Base-by-base conservation (phyloP, 2,329 filamentous ascomycete species). In the Penicillium griseofulvum region DNA sequence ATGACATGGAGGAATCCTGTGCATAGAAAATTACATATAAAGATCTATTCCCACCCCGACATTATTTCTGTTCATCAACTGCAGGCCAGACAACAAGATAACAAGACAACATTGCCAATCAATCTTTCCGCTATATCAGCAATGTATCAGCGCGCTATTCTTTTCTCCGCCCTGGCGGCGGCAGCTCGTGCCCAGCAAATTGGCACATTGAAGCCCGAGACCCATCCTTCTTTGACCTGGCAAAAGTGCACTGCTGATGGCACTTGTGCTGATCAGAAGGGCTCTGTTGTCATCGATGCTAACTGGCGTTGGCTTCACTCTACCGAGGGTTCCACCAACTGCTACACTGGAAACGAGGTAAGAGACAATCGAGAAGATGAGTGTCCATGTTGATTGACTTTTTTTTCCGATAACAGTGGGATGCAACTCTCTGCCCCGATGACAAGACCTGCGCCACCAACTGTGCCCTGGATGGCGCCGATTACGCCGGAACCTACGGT, bases 261-360 rank as follows among this genome's bases (percentile, higher is more conserved):
- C 49, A 73, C 72, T 31, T 86, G 83, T 74, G 78, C 72, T 26
- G 83, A 69, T 2, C 80, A 81, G 61, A 63, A 67, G 38, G 81
- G 79, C 39, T 79, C 77, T 34, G 75, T 86, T 48, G 81, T 81
- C 50, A 71, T 86, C 62, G 82, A 85, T 63, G 64, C 80, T 58
- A 84, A 84, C 72, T 85, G 81, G 81, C 77, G 82, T 51, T 84
- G 82, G 82, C 68, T 83, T 48, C 81, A 84, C 69, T 70, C 72
- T 33, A 76, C 71, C 38, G 63, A 67, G 5, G 76, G 77, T 41
- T 79, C 75, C 59, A 80, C 75, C 63, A 85, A 85, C 74, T 84
- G 82, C 75, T 84, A 84, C 71, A 77, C 72, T 5, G 81, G 80
- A 47, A 83, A 83, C 69, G 65, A 62, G 28, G 62, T 64, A 54